Evolutionary conservation across 805 yeast species (phyloP).

Genomic region (Lachancea mirantina): DNA sequence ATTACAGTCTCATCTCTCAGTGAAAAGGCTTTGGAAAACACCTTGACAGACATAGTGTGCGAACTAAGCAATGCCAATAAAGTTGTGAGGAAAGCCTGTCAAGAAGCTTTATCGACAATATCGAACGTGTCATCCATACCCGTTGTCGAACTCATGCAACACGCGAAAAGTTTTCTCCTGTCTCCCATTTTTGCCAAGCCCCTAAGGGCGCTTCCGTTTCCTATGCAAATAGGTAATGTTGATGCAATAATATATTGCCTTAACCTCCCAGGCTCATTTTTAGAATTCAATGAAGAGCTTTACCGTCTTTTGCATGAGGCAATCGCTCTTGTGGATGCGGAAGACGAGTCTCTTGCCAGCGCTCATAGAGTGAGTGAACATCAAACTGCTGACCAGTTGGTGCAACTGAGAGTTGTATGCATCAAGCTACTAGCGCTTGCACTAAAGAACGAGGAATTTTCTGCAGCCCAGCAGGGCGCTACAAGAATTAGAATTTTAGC

Average conservation of each 20-base stretch:
- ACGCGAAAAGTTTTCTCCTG: conserved; percentile 72
- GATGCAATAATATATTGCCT: conserved; percentile 94
- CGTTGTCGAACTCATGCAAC: conserved; percentile 66
- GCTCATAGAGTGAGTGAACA: conserved; percentile 81
- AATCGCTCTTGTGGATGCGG: conserved; percentile 91
- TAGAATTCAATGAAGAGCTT: conserved; percentile 83
- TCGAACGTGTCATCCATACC: conserved; percentile 66
- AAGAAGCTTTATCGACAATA: conserved; percentile 56
- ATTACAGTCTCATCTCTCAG: conserved; percentile 52
- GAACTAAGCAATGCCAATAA: conserved; percentile 87
- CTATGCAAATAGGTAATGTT: conserved; percentile 97
- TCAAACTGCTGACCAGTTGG: conserved; percentile 79
- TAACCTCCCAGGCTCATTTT: conserved; percentile 68
- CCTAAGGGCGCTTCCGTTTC: conserved; percentile 90
- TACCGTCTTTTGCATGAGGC: conserved; percentile 84
- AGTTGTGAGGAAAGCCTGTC: conserved; percentile 75
- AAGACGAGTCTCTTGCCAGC: conserved; percentile 88
- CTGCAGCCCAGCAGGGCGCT: conserved; percentile 64
- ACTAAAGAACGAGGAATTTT: conserved; percentile 74
- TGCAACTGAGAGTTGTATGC: conserved; percentile 84
- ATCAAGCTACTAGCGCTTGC: conserved; percentile 77
- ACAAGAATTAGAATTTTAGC: conserved; percentile 82
- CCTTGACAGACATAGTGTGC: conserved; percentile 83
- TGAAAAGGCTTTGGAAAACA: conserved; percentile 67
- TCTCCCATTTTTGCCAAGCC: conserved; percentile 98